Evolutionary conservation across 106 monocot genomes (phyloP).

Genomic region (Chionographis japonica): DNA sequence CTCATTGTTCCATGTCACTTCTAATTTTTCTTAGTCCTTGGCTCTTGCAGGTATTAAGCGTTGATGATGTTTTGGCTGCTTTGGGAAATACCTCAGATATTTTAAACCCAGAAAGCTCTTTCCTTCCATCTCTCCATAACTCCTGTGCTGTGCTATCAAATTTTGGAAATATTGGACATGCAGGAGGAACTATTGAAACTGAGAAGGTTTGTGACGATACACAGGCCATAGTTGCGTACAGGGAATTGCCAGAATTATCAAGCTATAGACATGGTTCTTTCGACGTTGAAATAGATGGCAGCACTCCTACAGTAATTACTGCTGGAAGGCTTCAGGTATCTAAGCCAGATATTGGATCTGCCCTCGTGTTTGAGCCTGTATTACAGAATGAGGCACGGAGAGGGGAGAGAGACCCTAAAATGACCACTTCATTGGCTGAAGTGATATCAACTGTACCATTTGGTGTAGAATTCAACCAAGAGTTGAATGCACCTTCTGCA

Average conservation of each 20-base stretch:
- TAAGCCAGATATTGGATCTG: conserved; percentile 2
- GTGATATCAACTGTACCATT: not conserved
- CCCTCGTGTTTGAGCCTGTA: not conserved
- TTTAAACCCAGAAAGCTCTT: conserved; percentile 7
- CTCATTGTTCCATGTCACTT: not conserved
- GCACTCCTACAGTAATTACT: not conserved
- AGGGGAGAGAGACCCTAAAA: not conserved
- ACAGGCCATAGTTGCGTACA: conserved; percentile 5
- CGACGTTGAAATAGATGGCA: not conserved
- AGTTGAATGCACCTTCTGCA: not conserved
- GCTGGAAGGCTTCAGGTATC: not conserved
- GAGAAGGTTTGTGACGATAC: not conserved
- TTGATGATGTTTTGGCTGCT: not conserved
- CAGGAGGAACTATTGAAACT: not conserved
- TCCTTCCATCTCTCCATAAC: conserved; percentile 1
- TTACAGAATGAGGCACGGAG: conserved; percentile 3
- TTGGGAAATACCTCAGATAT: not conserved
- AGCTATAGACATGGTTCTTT: conserved; percentile 3
- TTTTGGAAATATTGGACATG: not conserved
- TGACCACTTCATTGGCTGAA: conserved; percentile 9
- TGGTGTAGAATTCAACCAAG: not conserved
- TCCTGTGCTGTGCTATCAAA: not conserved
- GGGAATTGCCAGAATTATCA: conserved; percentile 5
- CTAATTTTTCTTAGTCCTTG: not conserved
- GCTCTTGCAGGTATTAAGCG: not conserved